Evolutionary conservation across 2,329 filamentous ascomycete genomes (phyloP).

Genomic region (Onygenales sp.): DNA sequence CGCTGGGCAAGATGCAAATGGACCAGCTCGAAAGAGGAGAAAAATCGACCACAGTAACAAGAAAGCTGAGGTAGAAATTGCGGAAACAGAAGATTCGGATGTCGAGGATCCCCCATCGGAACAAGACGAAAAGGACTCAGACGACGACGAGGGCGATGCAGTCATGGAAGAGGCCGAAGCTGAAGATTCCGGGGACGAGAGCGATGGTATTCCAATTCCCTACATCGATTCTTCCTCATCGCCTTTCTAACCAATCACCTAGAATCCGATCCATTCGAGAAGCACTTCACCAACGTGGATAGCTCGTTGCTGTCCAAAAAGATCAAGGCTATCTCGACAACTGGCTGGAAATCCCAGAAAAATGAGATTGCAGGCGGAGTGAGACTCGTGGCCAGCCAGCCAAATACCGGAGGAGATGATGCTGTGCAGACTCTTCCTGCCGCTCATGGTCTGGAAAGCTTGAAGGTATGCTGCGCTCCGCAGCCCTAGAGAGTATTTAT

Average conservation of each 20-base stretch:
- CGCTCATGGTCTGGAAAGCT: conserved; percentile 22
- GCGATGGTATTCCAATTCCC: conserved; percentile 17
- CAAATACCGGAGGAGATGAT: conserved; percentile 20
- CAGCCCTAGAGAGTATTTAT: background rate
- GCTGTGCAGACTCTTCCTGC: conserved; percentile 18
- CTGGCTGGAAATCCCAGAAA: conserved; percentile 40
- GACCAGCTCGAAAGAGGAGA: conserved; percentile 43
- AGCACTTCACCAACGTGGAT: conserved; percentile 64
- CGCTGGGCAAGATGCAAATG: conserved; percentile 28
- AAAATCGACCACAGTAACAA: conserved; percentile 37
- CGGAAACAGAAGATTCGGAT: conserved; percentile 24
- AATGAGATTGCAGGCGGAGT: conserved; percentile 23
- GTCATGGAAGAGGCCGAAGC: conserved; percentile 13
- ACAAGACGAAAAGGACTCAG: conserved; percentile 36
- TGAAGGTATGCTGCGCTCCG: conserved; percentile 23
- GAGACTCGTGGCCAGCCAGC: conserved; percentile 21
- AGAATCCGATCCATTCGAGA: conserved; percentile 63
- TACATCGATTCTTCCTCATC: background rate
- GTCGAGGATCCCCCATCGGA: conserved; percentile 26
- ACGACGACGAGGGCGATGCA: conserved; percentile 30
- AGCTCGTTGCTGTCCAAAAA: conserved; percentile 48
- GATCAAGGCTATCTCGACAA: conserved; percentile 37
- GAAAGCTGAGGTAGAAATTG: conserved; percentile 21
- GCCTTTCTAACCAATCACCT: background rate
- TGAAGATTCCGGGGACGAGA: conserved; percentile 19